phyloP scores from a whole-genome alignment of 441 rosid species.

The Manihot esculenta region DNA sequence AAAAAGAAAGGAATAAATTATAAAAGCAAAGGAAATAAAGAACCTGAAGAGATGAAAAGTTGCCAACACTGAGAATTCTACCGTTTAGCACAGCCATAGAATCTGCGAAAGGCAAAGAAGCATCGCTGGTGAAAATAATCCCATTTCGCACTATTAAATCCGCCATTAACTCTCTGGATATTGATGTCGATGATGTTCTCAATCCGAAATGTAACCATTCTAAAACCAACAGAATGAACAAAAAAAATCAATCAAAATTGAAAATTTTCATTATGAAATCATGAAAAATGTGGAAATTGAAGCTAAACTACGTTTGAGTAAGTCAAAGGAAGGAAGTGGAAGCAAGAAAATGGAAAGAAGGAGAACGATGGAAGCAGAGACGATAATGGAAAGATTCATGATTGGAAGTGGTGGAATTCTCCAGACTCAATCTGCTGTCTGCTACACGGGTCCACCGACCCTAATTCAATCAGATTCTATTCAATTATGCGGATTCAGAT shows the following conservation, averaged over 20 bases:
- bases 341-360: constrained; percentile 37
- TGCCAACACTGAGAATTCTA: constrained; percentile 68
- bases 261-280: not conserved
- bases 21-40: not conserved
- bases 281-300: not conserved
- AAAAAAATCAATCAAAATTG: constrained; percentile 4
- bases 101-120: constrained; percentile 59
- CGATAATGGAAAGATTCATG: constrained; percentile 37
- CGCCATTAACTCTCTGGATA: constrained; percentile 31
- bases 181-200: constrained; percentile 28
- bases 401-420: no score
- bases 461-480: no score
- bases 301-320: not conserved
- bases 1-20: not conserved
- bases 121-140: constrained; percentile 71
- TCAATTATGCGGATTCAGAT: no score
- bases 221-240: constrained; percentile 19
- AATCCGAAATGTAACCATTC: constrained; percentile 53
- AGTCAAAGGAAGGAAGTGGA: constrained; percentile 43
- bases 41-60: constrained; percentile 67
- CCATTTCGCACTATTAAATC: constrained; percentile 71
- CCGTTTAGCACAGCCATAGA: constrained; percentile 75
- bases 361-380: constrained; percentile 45
- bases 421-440: no score
- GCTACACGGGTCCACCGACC: no score